Evolutionary conservation across 352 stramenopile species (phyloP).

Genomic region (Blastocystis sp.): DNA sequence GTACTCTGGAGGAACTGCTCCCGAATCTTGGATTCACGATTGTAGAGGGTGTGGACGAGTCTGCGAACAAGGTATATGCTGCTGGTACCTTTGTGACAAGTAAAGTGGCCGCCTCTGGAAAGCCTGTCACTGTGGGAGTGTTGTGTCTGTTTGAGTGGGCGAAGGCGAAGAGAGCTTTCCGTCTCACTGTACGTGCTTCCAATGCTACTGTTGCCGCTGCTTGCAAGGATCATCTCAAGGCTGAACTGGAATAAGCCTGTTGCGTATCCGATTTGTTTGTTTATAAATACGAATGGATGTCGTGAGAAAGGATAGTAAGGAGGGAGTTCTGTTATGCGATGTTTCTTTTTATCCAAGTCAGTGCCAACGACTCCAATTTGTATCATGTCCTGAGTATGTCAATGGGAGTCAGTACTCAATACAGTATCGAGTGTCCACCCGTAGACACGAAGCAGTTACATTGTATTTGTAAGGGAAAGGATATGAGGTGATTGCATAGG

Average conservation of each 20-base stretch:
- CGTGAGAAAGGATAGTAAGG: background rate
- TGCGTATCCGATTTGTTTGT: constrained; percentile 15
- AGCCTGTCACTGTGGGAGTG: constrained; percentile 28
- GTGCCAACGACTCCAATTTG: background rate
- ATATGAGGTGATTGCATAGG: background rate
- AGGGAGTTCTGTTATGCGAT: background rate
- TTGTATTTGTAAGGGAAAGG: background rate
- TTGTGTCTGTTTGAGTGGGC: constrained; percentile 60
- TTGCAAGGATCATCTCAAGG: constrained; percentile 55
- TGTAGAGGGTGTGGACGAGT: constrained; percentile 58
- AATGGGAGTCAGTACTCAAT: background rate
- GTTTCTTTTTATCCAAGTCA: background rate
- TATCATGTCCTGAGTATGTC: constrained; percentile 10
- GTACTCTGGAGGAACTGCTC: constrained; percentile 18
- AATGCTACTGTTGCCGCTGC: constrained; percentile 29
- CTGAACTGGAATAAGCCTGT: constrained; percentile 26
- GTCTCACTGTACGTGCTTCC: constrained; percentile 58
- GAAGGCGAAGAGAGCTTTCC: constrained; percentile 40
- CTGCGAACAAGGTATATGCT: constrained; percentile 58
- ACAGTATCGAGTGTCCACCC: background rate
- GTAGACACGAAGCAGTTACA: background rate
- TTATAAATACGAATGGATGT: background rate
- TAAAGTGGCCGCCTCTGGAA: constrained; percentile 34
- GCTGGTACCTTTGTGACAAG: constrained; percentile 59
- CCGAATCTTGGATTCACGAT: constrained; percentile 27